phyloP scores from a whole-genome alignment of 2,329 filamentous ascomycete species.

The Fusarium nanum region DNA sequence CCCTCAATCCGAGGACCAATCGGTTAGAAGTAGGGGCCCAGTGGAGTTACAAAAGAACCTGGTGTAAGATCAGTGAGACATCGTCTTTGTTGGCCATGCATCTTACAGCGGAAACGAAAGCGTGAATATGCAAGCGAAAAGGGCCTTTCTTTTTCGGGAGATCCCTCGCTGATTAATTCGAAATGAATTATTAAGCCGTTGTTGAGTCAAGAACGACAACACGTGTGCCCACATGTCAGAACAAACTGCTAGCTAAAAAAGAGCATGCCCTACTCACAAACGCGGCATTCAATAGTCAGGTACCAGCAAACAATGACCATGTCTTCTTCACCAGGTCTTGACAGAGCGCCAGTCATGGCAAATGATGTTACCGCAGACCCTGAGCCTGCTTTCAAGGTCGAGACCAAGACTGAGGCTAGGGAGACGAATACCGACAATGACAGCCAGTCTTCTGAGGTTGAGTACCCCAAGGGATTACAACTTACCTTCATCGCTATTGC shows the following conservation, averaged over 20 bases:
- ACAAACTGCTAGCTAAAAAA: neutral
- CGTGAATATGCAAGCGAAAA: constrained; percentile 3
- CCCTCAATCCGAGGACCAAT: neutral
- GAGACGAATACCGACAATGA: neutral
- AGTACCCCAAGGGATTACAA: constrained; percentile 3
- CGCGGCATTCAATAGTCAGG: neutral
- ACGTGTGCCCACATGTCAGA: neutral
- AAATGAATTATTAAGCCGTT: constrained; percentile 7
- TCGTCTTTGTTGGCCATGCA: neutral
- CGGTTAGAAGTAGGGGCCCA: neutral
- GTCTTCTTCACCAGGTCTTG: neutral
- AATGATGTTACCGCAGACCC: neutral
- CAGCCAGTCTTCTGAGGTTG: constrained; percentile 1
- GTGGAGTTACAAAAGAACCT: constrained; percentile 9
- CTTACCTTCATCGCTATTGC: constrained; percentile 10
- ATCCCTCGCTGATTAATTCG: constrained; percentile 5
- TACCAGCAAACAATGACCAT: constrained; percentile 1
- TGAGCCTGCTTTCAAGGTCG: constrained; percentile 9
- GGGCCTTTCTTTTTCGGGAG: constrained; percentile 3
- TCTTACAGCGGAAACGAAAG: neutral
- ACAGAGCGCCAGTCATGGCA: neutral
- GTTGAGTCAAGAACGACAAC: neutral
- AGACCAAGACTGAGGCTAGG: constrained; percentile 6
- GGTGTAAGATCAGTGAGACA: constrained; percentile 1
- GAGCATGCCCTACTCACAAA: constrained; percentile 1